Conservation (phyloP, 345 rosid species). For the Salix exigua region DNA sequence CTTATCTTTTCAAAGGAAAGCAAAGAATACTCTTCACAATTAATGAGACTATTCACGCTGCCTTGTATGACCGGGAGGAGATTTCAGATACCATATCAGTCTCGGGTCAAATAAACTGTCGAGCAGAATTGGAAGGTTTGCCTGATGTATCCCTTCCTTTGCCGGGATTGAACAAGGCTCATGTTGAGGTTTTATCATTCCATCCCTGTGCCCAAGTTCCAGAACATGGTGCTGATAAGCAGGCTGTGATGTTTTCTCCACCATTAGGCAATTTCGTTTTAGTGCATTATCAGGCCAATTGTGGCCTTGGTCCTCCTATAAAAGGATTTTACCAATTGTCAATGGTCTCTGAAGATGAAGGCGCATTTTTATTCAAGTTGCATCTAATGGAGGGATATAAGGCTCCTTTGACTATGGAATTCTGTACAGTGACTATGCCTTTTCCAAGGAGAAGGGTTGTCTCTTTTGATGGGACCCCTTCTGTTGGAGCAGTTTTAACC, state of each 20-base stretch:
- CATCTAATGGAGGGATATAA: constrained; percentile 81
- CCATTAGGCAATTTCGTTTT: constrained; percentile 82
- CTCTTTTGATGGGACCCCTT: constrained; percentile 83
- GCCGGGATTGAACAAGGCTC: constrained; percentile 57
- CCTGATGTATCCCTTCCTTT: constrained; percentile 91
- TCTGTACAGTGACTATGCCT: constrained; percentile 86
- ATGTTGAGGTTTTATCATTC: constrained; percentile 71
- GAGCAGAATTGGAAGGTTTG: constrained; percentile 86
- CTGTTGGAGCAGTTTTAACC: constrained; percentile 68
- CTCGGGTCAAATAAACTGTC: constrained; percentile 85
- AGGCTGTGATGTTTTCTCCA: constrained; percentile 79
- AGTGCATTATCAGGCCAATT: constrained; percentile 73
- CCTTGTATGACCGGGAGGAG: constrained; percentile 85
- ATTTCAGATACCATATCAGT: constrained; percentile 80
- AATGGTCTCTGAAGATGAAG: constrained; percentile 95
- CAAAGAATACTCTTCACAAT: constrained; percentile 74
- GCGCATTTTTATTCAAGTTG: constrained; percentile 88
- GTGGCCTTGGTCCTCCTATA: constrained; percentile 76
- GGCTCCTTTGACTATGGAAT: constrained; percentile 79
- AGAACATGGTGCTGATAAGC: constrained; percentile 73
- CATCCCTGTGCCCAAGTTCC: constrained; percentile 92
- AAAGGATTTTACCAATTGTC: constrained; percentile 93
- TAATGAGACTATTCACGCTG: constrained; percentile 74
- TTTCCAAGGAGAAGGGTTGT: constrained; percentile 79
- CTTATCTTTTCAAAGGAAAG: constrained; percentile 85